Base-by-base conservation (phyloP, 176 grass and related monocot species). In the Aegilops sharonensis region DNA sequence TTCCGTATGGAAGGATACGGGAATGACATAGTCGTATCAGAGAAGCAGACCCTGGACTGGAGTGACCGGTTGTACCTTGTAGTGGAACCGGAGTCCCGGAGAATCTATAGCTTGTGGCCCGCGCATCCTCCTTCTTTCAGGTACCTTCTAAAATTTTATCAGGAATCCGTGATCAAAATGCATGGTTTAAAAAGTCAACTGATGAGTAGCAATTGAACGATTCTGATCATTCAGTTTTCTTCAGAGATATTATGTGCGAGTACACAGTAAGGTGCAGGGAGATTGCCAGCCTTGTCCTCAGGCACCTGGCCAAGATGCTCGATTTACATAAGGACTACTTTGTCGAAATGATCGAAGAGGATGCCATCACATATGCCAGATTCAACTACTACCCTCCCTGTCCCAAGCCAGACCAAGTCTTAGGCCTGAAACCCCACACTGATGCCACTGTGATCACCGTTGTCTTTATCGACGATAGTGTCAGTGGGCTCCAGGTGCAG, bases 351-450 rank as follows among this genome's bases (percentile, higher is more conserved):
- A 27, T 94, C 9, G 35, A 78, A 60, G 36, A 65, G 62, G 61
- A 89, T 6, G 74, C 83, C 35, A 14, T 63, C 62, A 78, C 85
- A 0, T 78, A 65, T 29, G 87, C 89, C 4, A 87, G 89, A 79
- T 89, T 94, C n/a, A 89, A 78, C 67, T 89, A 84, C 75, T 94
- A 91, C 52, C 92, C 92, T 34, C 76, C 30, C 23, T 94, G 92
- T 30, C 73, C 81, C 18, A 68, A 42, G 56, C 92, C 92, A 2
- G 89, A 91, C 45, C 50, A 61, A 18, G 92, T 94, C 3, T 75
- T 87, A 29, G 92, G 89, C 61, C 8, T 94, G 31, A 89, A 87
- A 31, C 78, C 92, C 27, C 92, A 94, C 31, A 83, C 89, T 11
- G 92, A 94, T 36, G 81, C 56, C n/a, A 69, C 89, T 2, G 74